Evolutionary conservation across 2,329 filamentous ascomycete genomes (phyloP).

Genomic region (Aspergillus japonicus): DNA sequence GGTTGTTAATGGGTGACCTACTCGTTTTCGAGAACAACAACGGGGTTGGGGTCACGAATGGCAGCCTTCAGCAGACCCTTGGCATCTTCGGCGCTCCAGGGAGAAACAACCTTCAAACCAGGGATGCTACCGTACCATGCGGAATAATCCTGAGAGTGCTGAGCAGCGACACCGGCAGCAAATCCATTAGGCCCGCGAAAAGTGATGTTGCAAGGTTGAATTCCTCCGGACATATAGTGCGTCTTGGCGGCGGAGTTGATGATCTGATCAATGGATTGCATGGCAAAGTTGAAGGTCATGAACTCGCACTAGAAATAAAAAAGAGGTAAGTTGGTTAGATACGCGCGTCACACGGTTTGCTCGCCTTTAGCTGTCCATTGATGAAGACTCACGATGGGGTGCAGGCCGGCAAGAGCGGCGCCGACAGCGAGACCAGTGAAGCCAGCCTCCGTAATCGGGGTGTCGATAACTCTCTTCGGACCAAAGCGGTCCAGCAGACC

Average conservation of each 20-base stretch:
- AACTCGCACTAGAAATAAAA: slow-evolving; percentile 74
- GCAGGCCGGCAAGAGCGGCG: slow-evolving; percentile 88
- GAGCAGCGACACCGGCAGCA: slow-evolving; percentile 88
- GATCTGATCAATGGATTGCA: slow-evolving; percentile 99
- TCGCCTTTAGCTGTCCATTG: neutral
- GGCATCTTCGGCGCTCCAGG: slow-evolving; percentile 96
- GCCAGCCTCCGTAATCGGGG: slow-evolving; percentile 95
- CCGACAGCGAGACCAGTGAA: slow-evolving; percentile 93
- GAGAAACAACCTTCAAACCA: slow-evolving; percentile 92
- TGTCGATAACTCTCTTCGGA: slow-evolving; percentile 96
- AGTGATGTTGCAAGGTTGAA: slow-evolving; percentile 99
- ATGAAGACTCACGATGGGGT: slow-evolving; percentile 74
- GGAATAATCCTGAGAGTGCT: slow-evolving; percentile 98
- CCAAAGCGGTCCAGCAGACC: slow-evolving; percentile 95
- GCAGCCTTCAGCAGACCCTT: slow-evolving; percentile 97
- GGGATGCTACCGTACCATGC: slow-evolving; percentile 99
- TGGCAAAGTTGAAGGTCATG: slow-evolving; percentile 99
- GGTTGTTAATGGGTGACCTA: slow-evolving; percentile 30
- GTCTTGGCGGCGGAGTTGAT: slow-evolving; percentile 99
- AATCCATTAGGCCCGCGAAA: slow-evolving; percentile 99
- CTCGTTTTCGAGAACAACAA: slow-evolving; percentile 87
- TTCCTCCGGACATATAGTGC: slow-evolving; percentile 99
- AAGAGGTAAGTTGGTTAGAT: neutral
- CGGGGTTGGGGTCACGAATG: slow-evolving; percentile 96
- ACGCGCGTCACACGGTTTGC: neutral